Conservation (phyloP, 768 basidiomycete species). For the Amyloporia xantha region DNA sequence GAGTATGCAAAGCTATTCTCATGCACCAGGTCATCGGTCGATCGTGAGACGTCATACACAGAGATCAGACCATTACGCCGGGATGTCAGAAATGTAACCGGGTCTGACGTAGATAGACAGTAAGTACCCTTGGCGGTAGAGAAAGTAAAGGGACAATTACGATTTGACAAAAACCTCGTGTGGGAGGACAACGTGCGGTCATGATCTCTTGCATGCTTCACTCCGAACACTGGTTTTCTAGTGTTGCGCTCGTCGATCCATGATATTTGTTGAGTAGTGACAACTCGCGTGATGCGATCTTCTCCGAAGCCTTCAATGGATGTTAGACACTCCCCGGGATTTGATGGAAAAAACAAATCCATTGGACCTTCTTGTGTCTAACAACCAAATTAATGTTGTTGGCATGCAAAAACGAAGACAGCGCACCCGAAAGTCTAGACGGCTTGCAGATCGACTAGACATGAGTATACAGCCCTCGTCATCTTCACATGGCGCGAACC, state of each 20-base stretch:
- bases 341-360: slow-evolving; percentile 31
- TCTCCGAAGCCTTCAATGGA: slow-evolving; percentile 40
- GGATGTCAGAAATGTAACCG: slow-evolving; percentile 53
- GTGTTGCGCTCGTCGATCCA: slow-evolving; percentile 67
- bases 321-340: slow-evolving; percentile 39
- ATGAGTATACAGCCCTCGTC: not conserved
- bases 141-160: slow-evolving; percentile 18
- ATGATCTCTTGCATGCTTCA: slow-evolving; percentile 51
- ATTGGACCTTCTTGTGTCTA: slow-evolving; percentile 25
- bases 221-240: slow-evolving; percentile 51
- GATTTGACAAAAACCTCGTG: slow-evolving; percentile 30
- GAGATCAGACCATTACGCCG: slow-evolving; percentile 51
- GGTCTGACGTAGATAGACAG: slow-evolving; percentile 31
- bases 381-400: no score
- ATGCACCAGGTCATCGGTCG: slow-evolving; percentile 36
- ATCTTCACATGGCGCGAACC: not conserved
- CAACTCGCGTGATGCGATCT: slow-evolving; percentile 44
- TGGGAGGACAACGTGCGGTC: slow-evolving; percentile 50
- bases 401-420: no score
- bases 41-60: slow-evolving; percentile 53
- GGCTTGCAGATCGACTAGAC: slow-evolving; percentile 26
- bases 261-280: slow-evolving; percentile 53
- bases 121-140: not conserved
- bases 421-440: slow-evolving; percentile 55
- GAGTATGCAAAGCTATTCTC: slow-evolving; percentile 38